These are phyloP conservation scores for Mycena citricolor DNA, from an alignment of 1,284 basidiomycete genomes.

Conservation along the genomic window DNA sequence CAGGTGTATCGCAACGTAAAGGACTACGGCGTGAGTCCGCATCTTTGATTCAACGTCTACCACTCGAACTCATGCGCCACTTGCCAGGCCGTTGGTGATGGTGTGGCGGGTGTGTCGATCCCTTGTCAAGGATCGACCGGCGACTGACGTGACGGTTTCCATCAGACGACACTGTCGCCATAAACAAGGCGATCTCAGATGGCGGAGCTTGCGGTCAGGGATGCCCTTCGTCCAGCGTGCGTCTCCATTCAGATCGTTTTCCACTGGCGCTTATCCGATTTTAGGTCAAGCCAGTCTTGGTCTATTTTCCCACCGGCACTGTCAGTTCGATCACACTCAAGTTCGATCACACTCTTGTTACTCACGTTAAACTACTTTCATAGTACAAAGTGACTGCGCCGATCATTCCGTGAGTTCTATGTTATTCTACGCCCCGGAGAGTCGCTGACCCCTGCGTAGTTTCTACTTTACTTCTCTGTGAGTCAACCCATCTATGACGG, in stretches of 20 bases:
- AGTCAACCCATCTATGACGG: too few species aligned
- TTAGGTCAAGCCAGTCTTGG: constrained; percentile 6
- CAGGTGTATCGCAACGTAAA: constrained; percentile 10
- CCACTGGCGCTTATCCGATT: neutral
- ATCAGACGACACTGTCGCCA: constrained; percentile 15
- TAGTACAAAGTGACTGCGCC: constrained; percentile 12
- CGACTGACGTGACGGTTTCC: neutral
- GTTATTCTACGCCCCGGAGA: neutral
- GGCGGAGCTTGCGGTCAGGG: constrained; percentile 8
- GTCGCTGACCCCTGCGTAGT: neutral
- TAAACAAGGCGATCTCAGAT: constrained; percentile 14
- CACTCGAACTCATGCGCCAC: neutral
- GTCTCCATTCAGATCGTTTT: neutral
- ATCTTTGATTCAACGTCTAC: too few species aligned
- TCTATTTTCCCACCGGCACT: constrained; percentile 5
- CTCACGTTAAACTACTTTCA: too few species aligned
- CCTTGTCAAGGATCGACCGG: neutral
- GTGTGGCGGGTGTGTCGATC: constrained; percentile 6
- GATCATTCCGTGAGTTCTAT: constrained; percentile 4
- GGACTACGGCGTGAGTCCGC: constrained; percentile 4
- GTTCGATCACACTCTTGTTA: neutral
- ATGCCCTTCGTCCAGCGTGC: constrained; percentile 10
- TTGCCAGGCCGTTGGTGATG: constrained; percentile 13
- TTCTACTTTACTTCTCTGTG: constrained; percentile 14
- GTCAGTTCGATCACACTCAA: neutral